Evolutionary conservation across 2,329 filamentous ascomycete species (phyloP), one percentile per base, ranked within the genome.

Genomic region (Aureobasidium vineae): DNA sequence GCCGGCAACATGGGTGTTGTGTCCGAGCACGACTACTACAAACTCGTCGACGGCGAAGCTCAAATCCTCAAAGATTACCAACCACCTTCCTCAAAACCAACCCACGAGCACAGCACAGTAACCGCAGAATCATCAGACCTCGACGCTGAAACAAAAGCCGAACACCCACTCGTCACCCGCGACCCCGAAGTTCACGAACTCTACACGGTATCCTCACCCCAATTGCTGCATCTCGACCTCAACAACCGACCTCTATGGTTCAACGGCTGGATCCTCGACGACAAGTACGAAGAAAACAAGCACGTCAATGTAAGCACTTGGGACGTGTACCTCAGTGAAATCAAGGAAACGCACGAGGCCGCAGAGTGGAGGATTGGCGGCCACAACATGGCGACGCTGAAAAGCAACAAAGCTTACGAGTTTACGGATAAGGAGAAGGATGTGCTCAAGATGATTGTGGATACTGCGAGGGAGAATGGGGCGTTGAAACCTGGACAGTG

Each of bases 221-320:
- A 82, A 68, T 76, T 82, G 4, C 73, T 82, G 2, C 80, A 82
- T 69, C 74, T 82, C 10, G 79, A 79, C 63, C 54, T 72, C 8
- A 73, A 76, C 15, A 78, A 76, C 28, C 76, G 71, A 63, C 80
- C 80, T 1, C 72, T 82, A 1, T 81, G 80, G 80, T 82, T 81
- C 74, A 82, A 81, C 68, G 80, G 80, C 60, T 81, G 80, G 77
- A 71, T 79, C 16, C 70, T 80, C 7, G 73, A 74, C 45, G 79
- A 78, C 71, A 82, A 81, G 66, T 81, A 61, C 56, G 66, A 78
- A 68, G 74, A 76, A n/a, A 72, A 73, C 47, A 71, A 75, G 38
- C 70, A 75, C 63, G 75, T 74, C 61, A 71, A 73, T 53, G 77
- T 78, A 47, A 73, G 73, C 36, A 71, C 72, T 5, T 80, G 80